Evolutionary conservation across 306 rosid genomes (phyloP), one percentile per base, ranked within the genome.

Genomic region (Dalbergia cultrata): DNA sequence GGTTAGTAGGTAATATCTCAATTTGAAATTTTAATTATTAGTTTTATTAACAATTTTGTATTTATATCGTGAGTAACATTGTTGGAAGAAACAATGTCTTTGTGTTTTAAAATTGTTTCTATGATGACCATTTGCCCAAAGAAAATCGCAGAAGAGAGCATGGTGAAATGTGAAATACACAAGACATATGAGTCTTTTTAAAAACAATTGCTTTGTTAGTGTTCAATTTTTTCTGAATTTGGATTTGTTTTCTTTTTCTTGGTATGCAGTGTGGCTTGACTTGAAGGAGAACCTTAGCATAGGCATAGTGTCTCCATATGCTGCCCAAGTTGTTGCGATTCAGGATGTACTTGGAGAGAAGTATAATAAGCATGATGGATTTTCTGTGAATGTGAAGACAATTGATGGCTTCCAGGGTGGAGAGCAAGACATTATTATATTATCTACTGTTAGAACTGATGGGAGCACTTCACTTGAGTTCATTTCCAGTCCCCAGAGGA

Each of bases 361-460:
- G 59, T 84, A 75, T 54, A 83, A 77, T 7, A 45, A 50, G 9
- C 9, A 12, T 62, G 84, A 67, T 58, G 89, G 89, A 49, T 93
- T 93, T 50, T 13, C 4, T 0, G 97, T 93, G 54, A 86, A 90
- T 11, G 94, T 93, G 44, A 88, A 80, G 18, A 79, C 98, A 3
- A 80, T 93, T 58, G 98, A 91, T 56, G 97, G 94, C 1, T 93
- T 88, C 47, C 98, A 93, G 49, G 98, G 97, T 17, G 98, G 97
- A 0, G 98, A 88, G 53, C 87, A 80, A 4, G 98, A 93, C 49
- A 39, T 93, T 13, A 75, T 93, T 4, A 90, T 93, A 9, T 77
- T 93, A 39, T 91, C 98, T 12, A 88, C 97, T 6, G 98, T 93
- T 4, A 82, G 94, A 74, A 86, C 93, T 10, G 83, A 84, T 54